Percentiles rank a stretch among this genome's conserved stretches.
Evolutionary conservation across 169 alveolate genomes (phyloP).

Genomic region (Plasmodium vinckei): DNA sequence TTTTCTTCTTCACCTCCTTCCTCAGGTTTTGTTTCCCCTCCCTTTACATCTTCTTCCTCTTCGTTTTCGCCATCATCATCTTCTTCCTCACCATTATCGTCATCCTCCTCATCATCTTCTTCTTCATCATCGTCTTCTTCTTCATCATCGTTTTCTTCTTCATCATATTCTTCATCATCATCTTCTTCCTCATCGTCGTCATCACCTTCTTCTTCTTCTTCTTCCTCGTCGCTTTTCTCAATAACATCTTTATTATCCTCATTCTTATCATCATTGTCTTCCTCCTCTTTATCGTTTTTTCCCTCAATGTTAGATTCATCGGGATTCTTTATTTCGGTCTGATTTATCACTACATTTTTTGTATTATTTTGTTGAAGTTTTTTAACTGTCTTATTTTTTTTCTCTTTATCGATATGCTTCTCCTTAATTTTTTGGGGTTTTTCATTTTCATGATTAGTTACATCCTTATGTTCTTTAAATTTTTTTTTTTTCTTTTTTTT

Average conservation of each 20-base stretch:
- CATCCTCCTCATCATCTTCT: neutral
- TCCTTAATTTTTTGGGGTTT: conserved; percentile 31
- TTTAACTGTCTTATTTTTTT: conserved; percentile 3
- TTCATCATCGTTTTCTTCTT: conserved; percentile 7
- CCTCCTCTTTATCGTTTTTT: too few relatives aligned
- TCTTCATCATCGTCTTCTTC: conserved; percentile 10
- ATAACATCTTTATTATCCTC: neutral
- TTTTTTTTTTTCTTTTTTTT: conserved; percentile 22
- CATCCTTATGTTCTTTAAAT: neutral
- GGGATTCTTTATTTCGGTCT: too few relatives aligned
- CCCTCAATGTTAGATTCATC: too few relatives aligned
- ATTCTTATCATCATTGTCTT: neutral
- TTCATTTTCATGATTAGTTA: conserved; percentile 39
- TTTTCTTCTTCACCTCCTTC: neutral
- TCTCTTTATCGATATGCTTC: conserved; percentile 29
- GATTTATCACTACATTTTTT: too few relatives aligned
- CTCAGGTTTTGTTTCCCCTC: neutral
- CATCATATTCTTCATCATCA: conserved; percentile 1
- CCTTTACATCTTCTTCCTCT: neutral
- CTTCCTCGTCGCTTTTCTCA: conserved; percentile 7
- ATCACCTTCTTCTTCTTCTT: neutral
- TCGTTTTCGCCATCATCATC: conserved; percentile 6
- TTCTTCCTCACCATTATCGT: neutral
- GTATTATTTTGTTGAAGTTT: neutral
- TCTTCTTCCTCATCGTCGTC: conserved; percentile 12